phyloP scores from a whole-genome alignment of 768 basidiomycete species.

The Omphalotus guepiniiformis region DNA sequence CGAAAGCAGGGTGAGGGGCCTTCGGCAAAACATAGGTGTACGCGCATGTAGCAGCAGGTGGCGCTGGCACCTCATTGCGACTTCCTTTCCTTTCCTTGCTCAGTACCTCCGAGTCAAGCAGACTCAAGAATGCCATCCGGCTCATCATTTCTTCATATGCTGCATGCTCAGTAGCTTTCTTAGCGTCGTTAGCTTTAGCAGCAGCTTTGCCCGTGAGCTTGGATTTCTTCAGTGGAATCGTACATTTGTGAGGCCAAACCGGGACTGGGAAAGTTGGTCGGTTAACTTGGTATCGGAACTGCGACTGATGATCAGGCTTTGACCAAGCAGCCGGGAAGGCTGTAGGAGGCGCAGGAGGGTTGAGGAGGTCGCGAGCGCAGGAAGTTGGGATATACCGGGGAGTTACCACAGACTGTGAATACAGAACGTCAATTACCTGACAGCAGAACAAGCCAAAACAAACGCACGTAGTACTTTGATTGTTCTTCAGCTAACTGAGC shows the following conservation, averaged over 20 bases:
- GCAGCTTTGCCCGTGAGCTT: no score
- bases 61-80: not conserved
- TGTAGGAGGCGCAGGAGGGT: no score
- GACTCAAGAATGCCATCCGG: not conserved
- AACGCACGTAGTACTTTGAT: not conserved
- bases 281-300: no score
- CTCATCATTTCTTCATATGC: not conserved
- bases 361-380: no score
- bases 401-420: not conserved
- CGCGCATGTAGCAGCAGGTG: slow-evolving; percentile 3
- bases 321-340: no score
- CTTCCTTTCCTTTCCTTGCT: not conserved
- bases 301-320: no score
- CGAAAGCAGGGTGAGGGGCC: slow-evolving; percentile 1
- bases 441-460: not conserved
- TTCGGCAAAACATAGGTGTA: slow-evolving; percentile 5
- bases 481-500: not conserved
- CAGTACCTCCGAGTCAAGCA: not conserved
- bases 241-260: no score
- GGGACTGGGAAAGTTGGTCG: no score
- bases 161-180: not conserved
- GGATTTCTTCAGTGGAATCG: no score
- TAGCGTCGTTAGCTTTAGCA: not conserved
- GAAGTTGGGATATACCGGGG: not conserved
- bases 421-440: not conserved